Base-by-base conservation (phyloP, 225 moss, liverwort and hornwort genomes). In the Ulota crispa region DNA sequence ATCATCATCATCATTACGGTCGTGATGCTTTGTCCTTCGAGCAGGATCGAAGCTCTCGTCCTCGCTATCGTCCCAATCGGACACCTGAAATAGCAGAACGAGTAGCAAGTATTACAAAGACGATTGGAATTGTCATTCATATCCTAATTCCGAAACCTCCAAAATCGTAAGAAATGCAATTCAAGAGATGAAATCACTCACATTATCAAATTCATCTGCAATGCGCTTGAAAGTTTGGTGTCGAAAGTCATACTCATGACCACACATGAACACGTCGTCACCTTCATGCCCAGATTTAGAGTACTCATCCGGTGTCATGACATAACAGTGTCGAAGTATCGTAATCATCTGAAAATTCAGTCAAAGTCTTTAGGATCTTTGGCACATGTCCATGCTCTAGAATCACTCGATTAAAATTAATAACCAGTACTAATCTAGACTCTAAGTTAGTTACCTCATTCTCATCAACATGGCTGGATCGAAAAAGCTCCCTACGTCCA, bases 261-360 rank as follows among this genome's bases (percentile, higher is more conserved):
- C 95, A 43, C 96, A 99, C 82, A 91, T 88, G 63, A 95, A 99
- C 34, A 96, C 94, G 83, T 99, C 98, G 63, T 99, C 98, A 54
- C 95, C 98, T 76, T 92, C 98, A 53, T 86, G 87, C 63, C 89
- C 70, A 60, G 95, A 91, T 52, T 88, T 92, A 68, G 87, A 86
- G 43, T 87, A 99, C 67, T 93, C 84, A 41, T 88, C 79, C 19
- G 93, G 95, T 76, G 83, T 87, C 93, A 92, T 92, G 28, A 99
- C 94, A 81, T 87, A 94, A 78, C 96, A 99, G 68, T 99, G 95
- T 36, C 96, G 84, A 47, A 92, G 77, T 45, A 99, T 92, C 5
- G 94, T 90, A 34, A 84, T 80, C 89, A 96, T 88, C 95, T 98
- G 90, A 81, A 83, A 72, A 59, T 41, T 15, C 26, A 83, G 9